These are phyloP conservation scores for Nemania sp. DNA, from an alignment of 2,329 filamentous ascomycete genomes.

Conservation along the genomic window DNA sequence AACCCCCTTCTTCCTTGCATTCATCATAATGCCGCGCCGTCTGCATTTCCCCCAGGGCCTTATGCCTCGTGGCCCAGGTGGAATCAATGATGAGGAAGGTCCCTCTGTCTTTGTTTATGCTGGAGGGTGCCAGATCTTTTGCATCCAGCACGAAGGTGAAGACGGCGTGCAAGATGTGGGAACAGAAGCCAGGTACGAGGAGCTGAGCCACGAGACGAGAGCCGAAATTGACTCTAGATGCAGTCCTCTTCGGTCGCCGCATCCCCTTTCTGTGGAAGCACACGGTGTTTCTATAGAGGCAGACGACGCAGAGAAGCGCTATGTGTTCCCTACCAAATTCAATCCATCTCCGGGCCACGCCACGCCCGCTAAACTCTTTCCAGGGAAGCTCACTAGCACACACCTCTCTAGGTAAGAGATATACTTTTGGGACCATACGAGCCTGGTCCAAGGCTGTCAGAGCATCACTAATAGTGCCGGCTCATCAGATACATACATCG, in stretches of 20 bases:
- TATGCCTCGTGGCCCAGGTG: constrained; percentile 31
- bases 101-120: constrained; percentile 24
- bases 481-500: background rate
- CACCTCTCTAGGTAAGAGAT: constrained; percentile 30
- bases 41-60: constrained; percentile 38
- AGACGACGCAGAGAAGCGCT: constrained; percentile 22
- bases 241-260: too few relatives aligned
- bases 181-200: too few relatives aligned
- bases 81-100: constrained; percentile 43
- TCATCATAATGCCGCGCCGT: constrained; percentile 35
- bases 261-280: too few relatives aligned
- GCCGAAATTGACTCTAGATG: background rate
- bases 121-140: too few relatives aligned
- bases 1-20: background rate
- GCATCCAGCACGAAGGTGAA: too few relatives aligned
- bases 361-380: constrained; percentile 39
- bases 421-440: background rate
- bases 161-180: too few relatives aligned
- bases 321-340: constrained; percentile 42
- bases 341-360: constrained; percentile 30
- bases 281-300: too few relatives aligned
- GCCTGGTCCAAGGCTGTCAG: background rate
- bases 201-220: background rate
- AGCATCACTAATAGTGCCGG: background rate
- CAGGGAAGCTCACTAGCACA: constrained; percentile 11